Base-by-base conservation (phyloP, 2,329 filamentous ascomycete genomes). In the Neofusicoccum ribis region DNA sequence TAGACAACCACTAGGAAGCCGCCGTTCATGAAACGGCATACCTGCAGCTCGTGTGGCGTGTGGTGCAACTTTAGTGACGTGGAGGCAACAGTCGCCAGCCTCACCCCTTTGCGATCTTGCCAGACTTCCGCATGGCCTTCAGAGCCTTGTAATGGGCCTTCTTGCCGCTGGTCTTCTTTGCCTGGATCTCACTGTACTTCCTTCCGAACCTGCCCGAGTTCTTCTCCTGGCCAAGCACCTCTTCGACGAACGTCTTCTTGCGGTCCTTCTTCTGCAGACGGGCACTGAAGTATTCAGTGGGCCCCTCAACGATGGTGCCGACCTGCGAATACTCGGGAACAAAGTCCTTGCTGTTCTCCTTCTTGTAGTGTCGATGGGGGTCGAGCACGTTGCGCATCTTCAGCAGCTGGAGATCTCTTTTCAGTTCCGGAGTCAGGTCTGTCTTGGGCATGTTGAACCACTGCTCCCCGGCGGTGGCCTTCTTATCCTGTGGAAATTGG, bases 401-500 rank as follows among this genome's bases (percentile, higher is more conserved):
- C 66, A 99, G 82, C 11, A 98, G 83, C 78, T 97, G 93, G 59
- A 97, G 83, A 75, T 99, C 94, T 70, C 92, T 86, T 79, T 93
- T 96, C 67, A 97, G 83, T 73, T 96, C 89, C 8, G 92, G 87
- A 0, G 93, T 97, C 59, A 97, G 79, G 59, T 91, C 84, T 31
- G 94, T 97, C 72, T 89, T 89, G 5, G 93, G 93, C 63, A 99
- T 83, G 71, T 96, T 86, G 80, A 90, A 98, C 94, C 94, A 98
- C 65, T 91, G 83, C 15, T 88, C 79, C 50, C 94, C 95, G 59
- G 93, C 91, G 67, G 89, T 91, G 65, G 85, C 82, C 76, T 85
- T 87, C 72, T 86, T 85, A 67, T 82, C 79, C 83, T 85, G 69
- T 69, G 70, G 20, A 17, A 20, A 23, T 15, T 11, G 36, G 23